Evolutionary conservation across 805 yeast species (phyloP), one percentile per base, ranked within the genome.

Genomic region (Hagleromyces aurorensis): DNA sequence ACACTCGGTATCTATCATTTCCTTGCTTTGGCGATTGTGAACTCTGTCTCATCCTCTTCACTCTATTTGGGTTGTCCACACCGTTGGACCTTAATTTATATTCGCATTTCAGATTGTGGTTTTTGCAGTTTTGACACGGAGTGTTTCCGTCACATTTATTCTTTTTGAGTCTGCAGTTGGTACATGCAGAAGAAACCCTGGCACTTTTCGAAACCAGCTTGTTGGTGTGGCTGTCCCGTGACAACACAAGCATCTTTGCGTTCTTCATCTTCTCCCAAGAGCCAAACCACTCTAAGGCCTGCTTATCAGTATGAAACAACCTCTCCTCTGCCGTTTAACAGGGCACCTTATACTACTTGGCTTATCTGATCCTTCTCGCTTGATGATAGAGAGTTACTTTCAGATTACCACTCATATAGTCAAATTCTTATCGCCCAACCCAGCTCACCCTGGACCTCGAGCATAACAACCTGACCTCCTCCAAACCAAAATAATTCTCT

Each of bases 111-210:
- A 21, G 25, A n/a, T 35, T 37, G 18, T 29, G 20, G 8, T 21
- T 13, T 16, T 27, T 31, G 21, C 40, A 37, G 52, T 77, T 84
- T 18, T 72, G 69, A 52, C 93, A 81, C 1, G 89, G 91, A 43
- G 70, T 78, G 43, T 70, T 69, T 4, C 89, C 91, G 50, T 79
- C 86, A 55, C 93, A 81, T 49, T 78, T 76, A 39, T 79, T 83
- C 49, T 81, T 81, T 56, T 78, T 79, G 55, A 69, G 70, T 13
- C 89, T 66, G 52, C 91, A 80, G 40, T 70, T 75, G 43, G 75
- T 81, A 47, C 91, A 81, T 3, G 91, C 91, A 32, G 83, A 59
- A 1, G 81, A 71, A 21, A 78, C 87, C 33, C 87, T 58, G 42
- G 73, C 62, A 18, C 83, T 61, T 46, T 76, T 77, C 30, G 59